Evolutionary conservation across 164 flowering plant genomes (phyloP), one percentile per base, ranked within the genome.

Genomic region (Echeveria elegans): DNA sequence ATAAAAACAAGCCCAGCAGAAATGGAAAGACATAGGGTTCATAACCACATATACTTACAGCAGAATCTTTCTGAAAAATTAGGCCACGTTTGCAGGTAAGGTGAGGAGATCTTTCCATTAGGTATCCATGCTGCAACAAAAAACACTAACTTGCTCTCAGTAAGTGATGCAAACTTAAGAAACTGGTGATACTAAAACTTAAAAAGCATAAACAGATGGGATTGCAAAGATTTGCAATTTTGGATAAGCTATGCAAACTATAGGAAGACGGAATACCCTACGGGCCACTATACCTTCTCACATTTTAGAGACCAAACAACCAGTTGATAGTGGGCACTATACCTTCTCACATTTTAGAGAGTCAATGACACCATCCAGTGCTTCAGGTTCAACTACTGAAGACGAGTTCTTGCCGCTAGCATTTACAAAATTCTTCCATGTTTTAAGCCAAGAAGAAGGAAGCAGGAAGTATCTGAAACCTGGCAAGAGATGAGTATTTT

Each of bases 391-490:
- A 26, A 63, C 79, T 60, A 82, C 64, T 63, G 82, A 77, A n/a
- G 86, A 77, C 36, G 69, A 65, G 74, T 75, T 86, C 76, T 86
- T 94, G 48, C 88, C 87, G 78, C 81, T 82, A 32, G 87, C 78
- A 73, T 73, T 82, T 15, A 87, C 66, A 71, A 83, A 94, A 77
- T 72, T 83, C 77, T 82, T 88, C 99, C 99, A 94, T 63, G 77
- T 83, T 67, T 82, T 68, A 65, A 94, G 71, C 99, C 99, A 94
- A 38, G 84, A 82, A 43, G 96, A 81, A 24, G 99, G 99, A 71
- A 94, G 69, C 76, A 94, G 77, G 74, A 79, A 92, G 78, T 94
- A 92, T 69, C 73, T 81, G 79, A 83, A 78, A 61, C 77, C 68
- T 12, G 81, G 73, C 77, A 74, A 72, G 65, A 94, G 86, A n/a